Evolutionary conservation across 1,284 basidiomycete species (phyloP).

Genomic region (Ustilago xerochloae): DNA sequence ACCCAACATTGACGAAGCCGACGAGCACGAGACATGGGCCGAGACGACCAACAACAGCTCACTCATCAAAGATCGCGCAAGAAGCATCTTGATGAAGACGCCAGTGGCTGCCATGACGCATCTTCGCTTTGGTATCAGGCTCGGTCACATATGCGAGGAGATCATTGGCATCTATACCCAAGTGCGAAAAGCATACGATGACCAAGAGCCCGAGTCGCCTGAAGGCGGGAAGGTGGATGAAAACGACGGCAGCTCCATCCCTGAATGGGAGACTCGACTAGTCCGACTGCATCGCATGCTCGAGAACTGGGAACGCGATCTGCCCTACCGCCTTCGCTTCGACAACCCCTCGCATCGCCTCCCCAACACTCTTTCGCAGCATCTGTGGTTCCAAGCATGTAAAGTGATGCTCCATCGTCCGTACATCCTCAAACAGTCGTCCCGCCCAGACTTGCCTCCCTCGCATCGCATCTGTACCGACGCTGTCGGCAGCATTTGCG

Average conservation of each 20-base stretch:
- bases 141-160: constrained; percentile 46
- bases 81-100: constrained; percentile 40
- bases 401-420: constrained; percentile 53
- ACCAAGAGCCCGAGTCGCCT: constrained; percentile 3
- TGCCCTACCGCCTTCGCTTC: constrained; percentile 36
- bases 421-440: constrained; percentile 53
- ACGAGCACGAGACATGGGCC: constrained; percentile 51
- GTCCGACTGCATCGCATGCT: constrained; percentile 28
- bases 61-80: constrained; percentile 36
- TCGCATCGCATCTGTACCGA: constrained; percentile 57
- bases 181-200: constrained; percentile 20
- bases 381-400: constrained; percentile 48
- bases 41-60: constrained; percentile 48
- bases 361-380: constrained; percentile 42
- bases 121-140: constrained; percentile 26
- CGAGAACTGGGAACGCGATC: constrained; percentile 32
- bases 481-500: constrained; percentile 44
- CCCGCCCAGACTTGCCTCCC: constrained; percentile 33
- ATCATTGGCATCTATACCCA: constrained; percentile 54
- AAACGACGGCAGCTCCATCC: not conserved
- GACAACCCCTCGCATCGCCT: constrained; percentile 37
- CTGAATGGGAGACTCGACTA: constrained; percentile 37
- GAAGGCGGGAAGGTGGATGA: not conserved
- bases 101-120: constrained; percentile 44
- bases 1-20: constrained; percentile 44